Evolutionary conservation across 169 alveolate genomes (phyloP), one percentile per base, ranked within the genome.

Genomic region (Eimeria praecox): DNA sequence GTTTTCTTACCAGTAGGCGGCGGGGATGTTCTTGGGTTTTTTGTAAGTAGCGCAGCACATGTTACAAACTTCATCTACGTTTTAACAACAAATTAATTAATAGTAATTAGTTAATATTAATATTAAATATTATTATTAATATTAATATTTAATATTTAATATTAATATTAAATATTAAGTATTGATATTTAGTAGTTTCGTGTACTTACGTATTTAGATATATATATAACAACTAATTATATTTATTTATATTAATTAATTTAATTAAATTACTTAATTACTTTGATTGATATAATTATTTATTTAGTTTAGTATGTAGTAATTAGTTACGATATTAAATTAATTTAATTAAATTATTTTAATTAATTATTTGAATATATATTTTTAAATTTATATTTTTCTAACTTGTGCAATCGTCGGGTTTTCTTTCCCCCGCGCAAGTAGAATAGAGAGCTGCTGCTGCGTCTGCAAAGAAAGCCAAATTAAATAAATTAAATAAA

Each of bases 21-120:
- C 24, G 22, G 86, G 6, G 52, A n/a, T 33, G 16, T 33, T n/a
- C 86, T 10, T 6, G 22, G 86, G 86, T 27, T 14, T 33, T 38
- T 75, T 75, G 86, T 22, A 75, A 38, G 86, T 75, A 6, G 86
- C 86, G 86, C 86, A 75, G 52, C 86, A 75, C 86, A 75, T 75
- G 12, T 75, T 75, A 54, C 86, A 75, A 14, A 75, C 86, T 18
- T 75, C 86, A 33, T 33, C 86, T 75, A 54, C 30, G 12, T 46
- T 33, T 22, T 16, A n/a, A 8, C n/a, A 27, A 56, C 27, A 56
- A 56, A 20, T 56, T 66, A 16, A 66, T 66, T 66, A 9, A 24
- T 66, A 9, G 16, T n/a, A 66, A n/a, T n/a, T n/a, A n/a, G 10
- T 16, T 66, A 8, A 35, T 66, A 12, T 66, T 66, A n/a, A 9